These are phyloP conservation scores for Lepidium africanum DNA, from an alignment of 345 rosid genomes.

Conservation along the genomic window DNA sequence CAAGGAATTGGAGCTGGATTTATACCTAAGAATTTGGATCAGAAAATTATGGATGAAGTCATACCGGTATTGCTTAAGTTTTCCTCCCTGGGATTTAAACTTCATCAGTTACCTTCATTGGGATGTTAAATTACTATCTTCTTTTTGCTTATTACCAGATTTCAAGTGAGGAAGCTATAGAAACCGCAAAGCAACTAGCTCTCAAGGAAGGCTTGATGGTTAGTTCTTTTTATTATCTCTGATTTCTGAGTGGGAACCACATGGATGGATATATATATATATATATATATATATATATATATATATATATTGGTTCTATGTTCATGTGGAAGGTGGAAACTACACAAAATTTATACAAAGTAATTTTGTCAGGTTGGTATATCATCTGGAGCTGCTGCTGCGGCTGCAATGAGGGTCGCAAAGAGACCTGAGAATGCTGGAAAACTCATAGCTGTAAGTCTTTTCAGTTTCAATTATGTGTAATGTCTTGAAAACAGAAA, in stretches of 20 bases:
- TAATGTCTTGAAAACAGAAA: background rate
- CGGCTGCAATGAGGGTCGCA: constrained; percentile 38
- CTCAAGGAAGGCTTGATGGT: constrained; percentile 96
- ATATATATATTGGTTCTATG: background rate
- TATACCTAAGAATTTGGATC: constrained; percentile 79
- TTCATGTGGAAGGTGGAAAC: background rate
- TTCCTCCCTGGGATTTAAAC: background rate
- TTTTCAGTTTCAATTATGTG: background rate
- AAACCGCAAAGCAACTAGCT: constrained; percentile 88
- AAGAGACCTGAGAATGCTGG: constrained; percentile 50
- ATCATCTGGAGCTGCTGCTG: constrained; percentile 51
- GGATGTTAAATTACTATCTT: background rate
- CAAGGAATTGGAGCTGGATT: constrained; percentile 99
- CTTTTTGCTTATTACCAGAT: constrained; percentile 11
- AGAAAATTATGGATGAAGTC: constrained; percentile 71
- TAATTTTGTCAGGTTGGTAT: constrained; percentile 33
- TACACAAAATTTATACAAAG: background rate
- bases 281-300: no score
- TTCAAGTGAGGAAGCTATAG: constrained; percentile 69
- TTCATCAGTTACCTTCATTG: background rate
- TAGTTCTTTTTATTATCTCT: constrained; percentile 24
- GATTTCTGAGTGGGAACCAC: background rate
- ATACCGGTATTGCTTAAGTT: constrained; percentile 40
- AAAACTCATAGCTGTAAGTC: constrained; percentile 51
- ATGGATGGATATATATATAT: no score